Base-by-base conservation (phyloP, 306 rosid genomes). In the Castanea crenata region DNA sequence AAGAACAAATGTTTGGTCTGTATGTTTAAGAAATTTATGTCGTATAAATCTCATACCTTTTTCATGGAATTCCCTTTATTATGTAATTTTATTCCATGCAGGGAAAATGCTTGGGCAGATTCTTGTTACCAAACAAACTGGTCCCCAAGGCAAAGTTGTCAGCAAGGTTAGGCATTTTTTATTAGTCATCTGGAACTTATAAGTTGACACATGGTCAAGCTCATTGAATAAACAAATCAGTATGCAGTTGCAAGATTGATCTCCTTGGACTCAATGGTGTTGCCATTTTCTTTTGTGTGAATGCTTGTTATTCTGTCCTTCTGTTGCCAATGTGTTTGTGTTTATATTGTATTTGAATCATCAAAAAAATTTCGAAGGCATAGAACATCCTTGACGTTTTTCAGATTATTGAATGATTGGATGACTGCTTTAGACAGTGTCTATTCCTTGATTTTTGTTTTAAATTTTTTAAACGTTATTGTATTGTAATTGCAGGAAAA, bases 31-130 rank as follows among this genome's bases (percentile, higher is more conserved):
- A 55, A 56, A 57, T 55, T 80, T 56, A 13, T 18, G 19, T 32
- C 41, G 5, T 12, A 19, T 51, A 69, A 80, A 74, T 52, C 78
- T 68, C 15, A n/a, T 49, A 55, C 21, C 13, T 79, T 31, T 75
- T 10, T 13, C 7, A 20, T 21, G n/a, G 69, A 59, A 19, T 3
- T 69, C 7, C 21, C 23, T 1, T 6, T 10, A 46, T 55, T 69
- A 35, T 73, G 19, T 74, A 38, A 29, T 64, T 78, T 4, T 79
- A 54, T 21, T 77, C 55, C 21, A 78, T 85, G 85, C 92, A 96
- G 99, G 89, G 73, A 96, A 93, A 86, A 96, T 96, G 99, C 98
- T 93, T 62, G 99, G 98, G 70, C 94, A 96, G 90, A 85, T 93
- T 80, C 96, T 96, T 69, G 99, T 96, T 84, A 93, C 99, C 55